A percentile compares a stretch with the other conserved stretches of the same genome.
Conservation (phyloP, 257 asterid genomes). For the Rhazya stricta region DNA sequence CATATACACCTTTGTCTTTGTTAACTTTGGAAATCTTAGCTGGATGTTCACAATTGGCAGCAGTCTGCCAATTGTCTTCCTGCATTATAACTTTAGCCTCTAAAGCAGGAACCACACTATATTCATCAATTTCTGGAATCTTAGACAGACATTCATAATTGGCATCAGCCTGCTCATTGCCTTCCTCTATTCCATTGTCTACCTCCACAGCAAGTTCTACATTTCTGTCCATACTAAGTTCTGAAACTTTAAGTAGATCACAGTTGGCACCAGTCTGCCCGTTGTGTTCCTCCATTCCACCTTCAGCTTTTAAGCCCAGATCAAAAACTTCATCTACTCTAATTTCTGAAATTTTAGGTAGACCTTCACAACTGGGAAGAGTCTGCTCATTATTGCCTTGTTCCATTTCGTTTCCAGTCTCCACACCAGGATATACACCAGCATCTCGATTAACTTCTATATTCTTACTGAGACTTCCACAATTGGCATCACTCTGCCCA, state of each 20-base stretch:
- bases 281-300: slow-evolving; percentile 33
- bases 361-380: not conserved
- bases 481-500: slow-evolving; percentile 32
- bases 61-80: slow-evolving; percentile 38
- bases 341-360: slow-evolving; percentile 31
- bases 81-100: slow-evolving; percentile 38
- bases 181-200: not conserved
- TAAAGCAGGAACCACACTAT: slow-evolving; percentile 20
- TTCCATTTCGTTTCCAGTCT: not conserved
- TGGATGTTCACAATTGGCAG: slow-evolving; percentile 39
- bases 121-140: slow-evolving; percentile 20
- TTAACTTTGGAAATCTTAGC: slow-evolving; percentile 16
- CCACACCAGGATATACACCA: slow-evolving; percentile 2
- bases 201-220: slow-evolving; percentile 7
- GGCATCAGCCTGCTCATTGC: not conserved
- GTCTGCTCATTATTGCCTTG: not conserved
- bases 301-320: slow-evolving; percentile 46
- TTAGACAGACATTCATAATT: slow-evolving; percentile 20
- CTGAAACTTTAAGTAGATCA: slow-evolving; percentile 31
- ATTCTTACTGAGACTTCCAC: slow-evolving; percentile 37
- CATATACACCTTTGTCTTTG: slow-evolving; percentile 8
- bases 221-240: not conserved
- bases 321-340: slow-evolving; percentile 38
- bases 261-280: slow-evolving; percentile 30
- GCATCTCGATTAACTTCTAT: not conserved